Evolutionary conservation across 2,329 filamentous ascomycete species (phyloP), one percentile per base, ranked within the genome.

Genomic region (Cladosporium sphaerospermum): DNA sequence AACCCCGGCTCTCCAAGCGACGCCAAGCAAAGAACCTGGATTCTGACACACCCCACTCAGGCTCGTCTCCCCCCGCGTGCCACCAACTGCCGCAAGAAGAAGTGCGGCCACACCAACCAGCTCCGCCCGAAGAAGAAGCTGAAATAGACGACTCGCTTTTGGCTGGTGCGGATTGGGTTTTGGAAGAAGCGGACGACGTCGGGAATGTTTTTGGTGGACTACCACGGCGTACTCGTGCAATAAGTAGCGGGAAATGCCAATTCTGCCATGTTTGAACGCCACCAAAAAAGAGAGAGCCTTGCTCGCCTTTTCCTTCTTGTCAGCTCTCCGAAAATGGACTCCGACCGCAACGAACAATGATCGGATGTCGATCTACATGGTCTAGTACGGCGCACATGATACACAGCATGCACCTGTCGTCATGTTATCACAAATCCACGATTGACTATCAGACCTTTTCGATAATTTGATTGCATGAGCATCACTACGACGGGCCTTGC

Each of bases 51-150:
- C 42, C 28, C 16, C 4, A 39, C 23, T 28, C 59, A 81, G 76
- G 81, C 82, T 63, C 91, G 92, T 76, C 90, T 97, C 62, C 92
- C 92, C 65, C 92, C 92, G 67, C 89, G 93, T 85, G 93, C 93
- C 71, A 96, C 92, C 84, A 99, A 99, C 88, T 99, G 93, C 89
- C 85, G 91, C 72, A 97, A 97, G 90, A 91, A 91, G 82, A 97
- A 97, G 86, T 97, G 92, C 79, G 93, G 92, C 62, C 93, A 97
- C 87, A 95, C 87, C 81, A 97, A 97, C 89, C 93, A 99, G 86
- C 89, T 99, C 75, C 89, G 93, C 80, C 93, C 93, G 78, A 99
- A 99, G 92, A 99, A 99, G 91, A 99, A 99, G 92, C 85, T 96
- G 75, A 96, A 96, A 81, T 92, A 86, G 76, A 79, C 75, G 74